A percentile compares a stretch with the other conserved stretches of the same genome.
phyloP scores from a whole-genome alignment of 257 asterid species.

The Solanum pimpinellifolium region DNA sequence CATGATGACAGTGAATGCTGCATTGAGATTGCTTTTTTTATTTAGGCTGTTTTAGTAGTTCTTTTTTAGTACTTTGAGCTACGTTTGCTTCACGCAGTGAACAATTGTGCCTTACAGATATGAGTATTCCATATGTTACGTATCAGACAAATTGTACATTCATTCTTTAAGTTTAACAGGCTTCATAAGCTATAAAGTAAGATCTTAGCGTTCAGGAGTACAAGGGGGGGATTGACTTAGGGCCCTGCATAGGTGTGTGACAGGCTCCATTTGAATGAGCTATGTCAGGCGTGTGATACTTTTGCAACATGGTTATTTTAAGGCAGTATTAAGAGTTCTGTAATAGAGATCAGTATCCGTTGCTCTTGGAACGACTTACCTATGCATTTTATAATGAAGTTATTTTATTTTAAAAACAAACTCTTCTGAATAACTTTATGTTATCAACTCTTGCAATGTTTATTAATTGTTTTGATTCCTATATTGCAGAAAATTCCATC shows the following conservation, averaged over 20 bases:
- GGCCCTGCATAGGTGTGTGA: background rate
- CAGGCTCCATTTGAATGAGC: background rate
- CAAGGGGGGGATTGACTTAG: background rate
- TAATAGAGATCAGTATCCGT: background rate
- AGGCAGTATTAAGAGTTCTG: background rate
- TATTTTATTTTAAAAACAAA: background rate
- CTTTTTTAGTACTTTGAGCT: background rate
- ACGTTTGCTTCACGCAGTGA: background rate
- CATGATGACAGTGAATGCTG: background rate
- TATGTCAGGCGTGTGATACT: background rate
- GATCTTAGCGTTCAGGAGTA: background rate
- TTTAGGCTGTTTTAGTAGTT: background rate
- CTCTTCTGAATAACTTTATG: background rate
- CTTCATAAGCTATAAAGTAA: background rate
- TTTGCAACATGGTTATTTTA: background rate
- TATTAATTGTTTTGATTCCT: background rate
- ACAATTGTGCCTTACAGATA: background rate
- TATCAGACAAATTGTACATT: background rate
- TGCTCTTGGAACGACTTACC: background rate
- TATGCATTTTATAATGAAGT: background rate
- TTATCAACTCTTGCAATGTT: background rate
- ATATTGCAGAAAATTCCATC: slow-evolving; percentile 56
- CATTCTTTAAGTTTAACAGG: background rate
- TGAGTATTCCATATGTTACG: background rate
- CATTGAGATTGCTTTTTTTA: background rate